Evolutionary conservation across 345 rosid genomes (phyloP), one percentile per base, ranked within the genome.

Genomic region (Euphorbia lathyris): DNA sequence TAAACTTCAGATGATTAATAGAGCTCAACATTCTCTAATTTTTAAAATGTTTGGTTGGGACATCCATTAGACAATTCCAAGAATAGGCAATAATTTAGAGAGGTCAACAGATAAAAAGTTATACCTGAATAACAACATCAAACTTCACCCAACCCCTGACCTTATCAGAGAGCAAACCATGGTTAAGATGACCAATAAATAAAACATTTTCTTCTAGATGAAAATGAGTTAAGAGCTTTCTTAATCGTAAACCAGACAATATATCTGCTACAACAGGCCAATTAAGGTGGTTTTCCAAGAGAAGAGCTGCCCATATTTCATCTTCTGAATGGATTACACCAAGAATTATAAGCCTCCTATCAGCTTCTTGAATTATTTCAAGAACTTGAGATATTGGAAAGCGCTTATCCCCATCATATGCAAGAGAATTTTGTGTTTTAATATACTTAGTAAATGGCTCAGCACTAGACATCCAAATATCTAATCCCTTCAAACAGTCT

Each of bases 201-300:
- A 82, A 29, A 71, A 86, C 45, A 40, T 77, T 77, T 68, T 78
- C 81, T 67, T 80, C 76, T 67, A 65, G 48, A 63, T 82, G 85
- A 81, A 80, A 84, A 57, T 84, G 66, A 51, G 85, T 69, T 42
- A 78, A 70, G 56, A 84, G 67, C 83, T 86, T 88, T 83, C 98
- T 88, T 79, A 93, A 79, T 65, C 98, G 88, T 74, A 91, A 72
- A 64, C 98, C 98, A 53, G 98, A 93, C 79, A 93, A 83, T 67
- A 93, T 83, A 78, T 93, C 98, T 19, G 89, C 94, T 69, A 86
- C 94, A 73, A 93, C 89, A 19, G 97, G 96, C 98, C 98, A 91
- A 72, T 70, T 71, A 66, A 93, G 94, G 67, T 86, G 90, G 75
- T 78, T 91, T 63, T 92, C 98, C 83, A 93, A 76, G 72, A 88